Evolutionary conservation across 2,329 filamentous ascomycete genomes (phyloP), one percentile per base, ranked within the genome.

Genomic region (Cercospora zeina): DNA sequence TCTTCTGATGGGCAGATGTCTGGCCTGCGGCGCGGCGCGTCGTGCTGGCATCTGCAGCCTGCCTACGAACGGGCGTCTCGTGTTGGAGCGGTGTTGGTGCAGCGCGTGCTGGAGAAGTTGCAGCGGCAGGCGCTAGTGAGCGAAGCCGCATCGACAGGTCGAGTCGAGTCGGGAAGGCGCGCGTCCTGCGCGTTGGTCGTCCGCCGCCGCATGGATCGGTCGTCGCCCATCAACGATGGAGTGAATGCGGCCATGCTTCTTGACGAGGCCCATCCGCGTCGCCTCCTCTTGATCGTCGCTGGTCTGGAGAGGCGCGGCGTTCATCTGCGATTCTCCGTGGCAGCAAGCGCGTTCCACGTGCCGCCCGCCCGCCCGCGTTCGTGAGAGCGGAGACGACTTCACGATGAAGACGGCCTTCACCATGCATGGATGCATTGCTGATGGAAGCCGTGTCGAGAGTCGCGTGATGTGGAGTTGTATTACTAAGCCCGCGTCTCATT

Each of bases 1-100:
- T 55, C 72, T 71, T 49, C 67, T 69, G 19, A 57, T 31, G 16
- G 67, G 67, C 27, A 70, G 49, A 16, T 54, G 47, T 54, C 53
- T 61, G 16, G 63, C 59, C 50, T 27, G 34, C 45, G 47, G 47
- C 34, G 16, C 59, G 39, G 21, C 33, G 27, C 36, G 57, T 53
- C 51, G 53, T 47, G 64, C 33, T 51, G 61, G 58, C 39, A 61
- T 63, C 53, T 16, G 37, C 55, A 33, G 33, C 33, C 36, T 8
- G 5, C 2, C 6, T 11, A 16, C 39, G 10, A 21, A 10, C 19
- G 3, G 2, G 24, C 24, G 24, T 6, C 24, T 10, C 5, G 39
- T 21, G 39, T 45, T 45, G 39, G 2, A 27, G 24, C 6, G 24
- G 24, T 27, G 24, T 3, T 3, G 24, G 24, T 24, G 4, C 8